Conservation (phyloP, 2,329 filamentous ascomycete species). For the Monosporascus cannonballus region DNA sequence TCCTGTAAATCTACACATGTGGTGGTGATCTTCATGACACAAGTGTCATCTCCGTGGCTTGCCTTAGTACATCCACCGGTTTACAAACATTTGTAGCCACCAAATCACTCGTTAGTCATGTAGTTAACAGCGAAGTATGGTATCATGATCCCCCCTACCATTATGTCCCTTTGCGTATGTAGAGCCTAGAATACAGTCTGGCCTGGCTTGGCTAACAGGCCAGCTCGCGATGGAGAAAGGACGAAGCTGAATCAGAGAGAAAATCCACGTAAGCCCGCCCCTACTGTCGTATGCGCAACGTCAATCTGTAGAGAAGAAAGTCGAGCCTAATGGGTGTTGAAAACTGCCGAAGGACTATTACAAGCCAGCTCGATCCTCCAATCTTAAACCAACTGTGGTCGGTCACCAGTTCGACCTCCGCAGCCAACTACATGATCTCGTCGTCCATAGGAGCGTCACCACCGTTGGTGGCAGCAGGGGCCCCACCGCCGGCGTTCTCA, state of each 20-base stretch:
- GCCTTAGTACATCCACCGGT: no score
- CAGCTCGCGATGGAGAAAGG: background rate
- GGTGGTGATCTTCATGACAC: no score
- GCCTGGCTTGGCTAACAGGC: background rate
- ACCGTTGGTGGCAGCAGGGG: slow-evolving; percentile 40
- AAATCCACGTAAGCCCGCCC: background rate
- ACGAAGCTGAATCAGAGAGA: background rate
- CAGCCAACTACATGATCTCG: slow-evolving; percentile 44
- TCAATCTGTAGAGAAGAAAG: background rate
- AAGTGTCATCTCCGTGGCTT: no score
- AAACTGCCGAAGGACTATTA: no score
- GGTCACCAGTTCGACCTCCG: background rate
- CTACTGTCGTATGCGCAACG: background rate
- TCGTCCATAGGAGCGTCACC: slow-evolving; percentile 63
- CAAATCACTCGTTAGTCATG: no score
- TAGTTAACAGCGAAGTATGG: no score
- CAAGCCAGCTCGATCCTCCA: background rate
- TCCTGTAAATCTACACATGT: no score
- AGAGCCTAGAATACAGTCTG: background rate
- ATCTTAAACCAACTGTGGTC: background rate
- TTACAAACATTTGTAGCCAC: no score
- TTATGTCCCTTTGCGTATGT: background rate
- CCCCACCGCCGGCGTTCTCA: slow-evolving; percentile 39
- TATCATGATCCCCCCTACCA: background rate
- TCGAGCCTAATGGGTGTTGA: background rate